phyloP scores from a whole-genome alignment of 305 asterid species.

The Fraxinus paxiana region DNA sequence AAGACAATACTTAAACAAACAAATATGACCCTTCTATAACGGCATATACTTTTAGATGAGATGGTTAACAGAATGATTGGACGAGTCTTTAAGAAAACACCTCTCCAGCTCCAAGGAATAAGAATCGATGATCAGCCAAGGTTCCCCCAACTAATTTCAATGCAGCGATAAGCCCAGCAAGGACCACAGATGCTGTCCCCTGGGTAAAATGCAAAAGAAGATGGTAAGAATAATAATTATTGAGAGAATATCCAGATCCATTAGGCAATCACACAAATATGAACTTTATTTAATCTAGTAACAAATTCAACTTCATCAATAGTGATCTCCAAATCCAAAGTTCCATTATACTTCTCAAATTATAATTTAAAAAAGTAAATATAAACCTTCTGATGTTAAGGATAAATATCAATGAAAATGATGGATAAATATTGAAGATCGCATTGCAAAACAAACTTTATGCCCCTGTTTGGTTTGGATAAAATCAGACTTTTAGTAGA shows the following conservation, averaged over 20 bases:
- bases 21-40: not conserved
- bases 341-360: not conserved
- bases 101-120: constrained; percentile 61
- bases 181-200: constrained; percentile 61
- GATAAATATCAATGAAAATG: not conserved
- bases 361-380: not conserved
- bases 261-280: not conserved
- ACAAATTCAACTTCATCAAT: not conserved
- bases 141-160: constrained; percentile 47
- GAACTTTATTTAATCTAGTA: not conserved
- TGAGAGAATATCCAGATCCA: not conserved
- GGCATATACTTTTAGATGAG: not conserved
- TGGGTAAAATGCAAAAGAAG: constrained; percentile 5
- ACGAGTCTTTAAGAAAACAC: constrained; percentile 8
- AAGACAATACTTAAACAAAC: not conserved
- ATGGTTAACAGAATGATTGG: not conserved
- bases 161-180: constrained; percentile 49
- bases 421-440: not conserved
- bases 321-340: not conserved
- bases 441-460: not conserved
- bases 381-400: not conserved
- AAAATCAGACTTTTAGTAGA: not conserved
- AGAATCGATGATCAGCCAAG: constrained; percentile 46
- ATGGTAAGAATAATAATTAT: not conserved
- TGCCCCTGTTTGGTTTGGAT: not conserved